Conservation (phyloP, 2,329 filamentous ascomycete species). For the Aphanocladium album region DNA sequence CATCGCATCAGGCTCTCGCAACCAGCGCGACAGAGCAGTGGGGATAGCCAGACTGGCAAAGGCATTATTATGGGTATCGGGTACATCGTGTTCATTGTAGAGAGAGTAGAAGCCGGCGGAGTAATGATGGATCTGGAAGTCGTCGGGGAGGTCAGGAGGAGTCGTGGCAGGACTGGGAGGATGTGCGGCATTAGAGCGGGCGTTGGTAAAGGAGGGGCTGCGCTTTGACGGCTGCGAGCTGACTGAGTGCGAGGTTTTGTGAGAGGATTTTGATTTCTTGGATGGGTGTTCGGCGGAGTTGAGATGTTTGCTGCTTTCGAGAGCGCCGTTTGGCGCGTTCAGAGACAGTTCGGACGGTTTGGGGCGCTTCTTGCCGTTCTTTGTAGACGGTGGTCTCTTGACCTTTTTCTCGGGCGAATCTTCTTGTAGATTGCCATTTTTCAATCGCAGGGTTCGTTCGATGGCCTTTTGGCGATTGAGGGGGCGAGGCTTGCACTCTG, state of each 20-base stretch:
- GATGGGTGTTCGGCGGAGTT: conserved; percentile 50
- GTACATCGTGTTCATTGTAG: conserved; percentile 59
- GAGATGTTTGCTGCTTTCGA: conserved; percentile 47
- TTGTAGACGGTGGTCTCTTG: conserved; percentile 72
- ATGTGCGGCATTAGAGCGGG: conserved; percentile 54
- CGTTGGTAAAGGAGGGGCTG: conserved; percentile 59
- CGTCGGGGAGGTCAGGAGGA: conserved; percentile 59
- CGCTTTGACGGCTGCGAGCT: conserved; percentile 63
- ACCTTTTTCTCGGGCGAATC: conserved; percentile 62
- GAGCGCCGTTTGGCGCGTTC: conserved; percentile 60
- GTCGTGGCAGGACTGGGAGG: conserved; percentile 73
- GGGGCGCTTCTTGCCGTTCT: conserved; percentile 74
- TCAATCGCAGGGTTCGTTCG: conserved; percentile 62
- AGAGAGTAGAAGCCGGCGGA: conserved; percentile 71
- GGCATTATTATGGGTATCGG: conserved; percentile 65
- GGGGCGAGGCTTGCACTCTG: conserved; percentile 75
- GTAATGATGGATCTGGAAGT: conserved; percentile 63
- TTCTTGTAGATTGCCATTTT: conserved; percentile 33
- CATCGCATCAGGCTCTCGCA: conserved; percentile 67
- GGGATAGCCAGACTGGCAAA: conserved; percentile 72
- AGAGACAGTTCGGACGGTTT: conserved; percentile 64
- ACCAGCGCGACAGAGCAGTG: conserved; percentile 71
- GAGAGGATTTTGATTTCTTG: conserved; percentile 78
- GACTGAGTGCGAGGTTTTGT: conserved; percentile 72
- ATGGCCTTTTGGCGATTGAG: conserved; percentile 71